Base-by-base conservation (phyloP, 2,329 filamentous ascomycete species). In the Capronia americana region DNA sequence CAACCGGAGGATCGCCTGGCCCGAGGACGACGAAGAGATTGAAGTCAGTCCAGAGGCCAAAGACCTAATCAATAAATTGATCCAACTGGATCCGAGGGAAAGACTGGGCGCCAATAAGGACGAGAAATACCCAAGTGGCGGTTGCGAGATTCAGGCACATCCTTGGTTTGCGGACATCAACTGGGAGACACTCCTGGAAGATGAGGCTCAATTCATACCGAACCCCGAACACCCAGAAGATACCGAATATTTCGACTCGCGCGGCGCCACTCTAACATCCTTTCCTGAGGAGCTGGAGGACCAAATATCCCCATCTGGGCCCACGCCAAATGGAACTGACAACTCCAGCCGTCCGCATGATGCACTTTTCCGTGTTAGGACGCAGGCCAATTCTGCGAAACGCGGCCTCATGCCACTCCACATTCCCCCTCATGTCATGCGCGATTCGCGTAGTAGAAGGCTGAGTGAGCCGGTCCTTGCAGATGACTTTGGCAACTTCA, bases 221-320 rank as follows among this genome's bases (percentile, higher is more conserved):
- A 91, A 92, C 48, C 90, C 91, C 1, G 92, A 97, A 74, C 94
- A 99, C 72, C 93, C 92, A 0, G 95, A 99, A 77, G 94, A 99
- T 75, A 99, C 95, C 0, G 96, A 99, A 75, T 99, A 99, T 75
- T 99, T 99, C 73, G 95, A 99, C 79, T 81, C 92, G 24, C 87
- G 95, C 71, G 95, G 95, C 30, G 95, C 95, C 17, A 96, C 93
- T 0, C 84, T 98, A 71, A 92, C 97, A 74, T 91, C 92, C 2
- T 99, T 99, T 77, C 89, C 91, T 0, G 93, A 97, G 69, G 95
- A 99, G 76, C 90, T 97, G 74, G 94, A 98, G 76, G 95, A 98
- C 73, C 92, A 96, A 74, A 80, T 85, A 50, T 90, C 92, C 0
- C 91, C 93, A 8, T 88, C 90, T n/a, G 85, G 87, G 1, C 86